A percentile compares a stretch with the other conserved stretches of the same genome.
Conservation (phyloP, 495 filamentous ascomycete genomes). For the Podospora pseudocomata region DNA sequence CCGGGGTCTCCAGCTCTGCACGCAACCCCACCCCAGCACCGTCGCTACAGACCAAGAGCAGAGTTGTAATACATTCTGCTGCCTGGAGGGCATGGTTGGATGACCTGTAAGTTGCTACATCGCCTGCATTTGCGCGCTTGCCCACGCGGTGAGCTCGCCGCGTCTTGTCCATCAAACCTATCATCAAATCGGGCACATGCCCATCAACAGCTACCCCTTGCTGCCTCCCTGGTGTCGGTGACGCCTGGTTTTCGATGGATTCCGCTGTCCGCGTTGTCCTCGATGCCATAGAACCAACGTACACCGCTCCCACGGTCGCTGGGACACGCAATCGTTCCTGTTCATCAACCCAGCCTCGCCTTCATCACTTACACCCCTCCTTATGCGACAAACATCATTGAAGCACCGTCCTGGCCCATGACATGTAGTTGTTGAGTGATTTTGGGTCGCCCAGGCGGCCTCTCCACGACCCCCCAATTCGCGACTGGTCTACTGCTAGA, state of each 20-base stretch:
- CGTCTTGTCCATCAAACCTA: constrained; percentile 41
- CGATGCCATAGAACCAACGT: constrained; percentile 19
- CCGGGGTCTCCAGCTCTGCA: constrained; percentile 29
- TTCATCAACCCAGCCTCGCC: constrained; percentile 42
- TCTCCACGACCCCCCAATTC: constrained; percentile 28
- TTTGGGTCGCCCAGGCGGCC: constrained; percentile 36
- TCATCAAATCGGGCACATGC: constrained; percentile 41
- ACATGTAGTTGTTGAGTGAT: constrained; percentile 28
- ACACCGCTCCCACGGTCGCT: constrained; percentile 22
- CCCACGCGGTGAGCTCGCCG: constrained; percentile 25
- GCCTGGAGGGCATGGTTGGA: constrained; percentile 32
- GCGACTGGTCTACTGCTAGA: constrained; percentile 18
- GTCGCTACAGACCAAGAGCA: constrained; percentile 17
- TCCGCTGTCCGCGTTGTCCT: constrained; percentile 29
- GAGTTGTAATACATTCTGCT: constrained; percentile 20
- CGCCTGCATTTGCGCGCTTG: constrained; percentile 16
- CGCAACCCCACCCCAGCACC: constrained; percentile 26
- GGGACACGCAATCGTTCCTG: constrained; percentile 39
- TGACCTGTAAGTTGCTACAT: constrained; percentile 38
- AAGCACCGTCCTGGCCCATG: constrained; percentile 14
- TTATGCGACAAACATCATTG: constrained; percentile 47
- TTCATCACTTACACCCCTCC: constrained; percentile 41
- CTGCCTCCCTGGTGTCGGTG: constrained; percentile 29
- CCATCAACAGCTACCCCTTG: constrained; percentile 33
- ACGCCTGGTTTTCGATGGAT: constrained; percentile 35